Conservation (phyloP, 2,329 filamentous ascomycete species). For the Pseudogymnoascus sp. region DNA sequence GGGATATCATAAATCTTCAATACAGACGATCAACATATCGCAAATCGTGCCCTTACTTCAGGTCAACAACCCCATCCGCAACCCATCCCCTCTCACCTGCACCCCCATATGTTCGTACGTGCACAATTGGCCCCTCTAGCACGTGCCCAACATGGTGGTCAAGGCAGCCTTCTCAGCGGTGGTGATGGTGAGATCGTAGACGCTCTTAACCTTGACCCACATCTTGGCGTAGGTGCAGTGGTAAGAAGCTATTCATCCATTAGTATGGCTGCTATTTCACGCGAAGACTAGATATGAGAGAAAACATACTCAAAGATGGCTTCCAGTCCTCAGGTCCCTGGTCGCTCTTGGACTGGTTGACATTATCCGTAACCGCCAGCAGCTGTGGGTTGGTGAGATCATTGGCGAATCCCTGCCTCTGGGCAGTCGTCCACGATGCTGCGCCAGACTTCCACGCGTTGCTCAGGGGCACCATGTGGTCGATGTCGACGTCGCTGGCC, state of each 20-base stretch:
- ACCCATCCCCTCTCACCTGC: background rate
- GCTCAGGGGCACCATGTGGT: slow-evolving; percentile 73
- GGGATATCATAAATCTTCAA: slow-evolving; percentile 4
- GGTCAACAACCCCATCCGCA: background rate
- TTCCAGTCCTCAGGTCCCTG: slow-evolving; percentile 68
- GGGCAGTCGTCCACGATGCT: slow-evolving; percentile 58
- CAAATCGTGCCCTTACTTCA: background rate
- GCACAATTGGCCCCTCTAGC: slow-evolving; percentile 32
- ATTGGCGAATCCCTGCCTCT: slow-evolving; percentile 65
- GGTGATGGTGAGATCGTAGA: slow-evolving; percentile 62
- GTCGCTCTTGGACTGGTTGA: slow-evolving; percentile 70
- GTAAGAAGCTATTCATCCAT: slow-evolving; percentile 41
- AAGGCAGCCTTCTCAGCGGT: slow-evolving; percentile 64
- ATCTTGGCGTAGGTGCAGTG: slow-evolving; percentile 69
- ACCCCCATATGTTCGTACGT: background rate
- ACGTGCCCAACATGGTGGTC: slow-evolving; percentile 55
- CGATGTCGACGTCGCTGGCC: slow-evolving; percentile 67
- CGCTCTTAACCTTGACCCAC: slow-evolving; percentile 72
- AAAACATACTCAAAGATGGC: slow-evolving; percentile 49
- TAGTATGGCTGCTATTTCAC: slow-evolving; percentile 5
- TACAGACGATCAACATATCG: background rate
- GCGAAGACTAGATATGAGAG: background rate
- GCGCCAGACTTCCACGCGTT: slow-evolving; percentile 80
- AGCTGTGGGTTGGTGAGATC: slow-evolving; percentile 70
- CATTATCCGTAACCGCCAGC: slow-evolving; percentile 67